Evolutionary conservation across 2,329 filamentous ascomycete genomes (phyloP).

Genomic region (Talaromyces sp.): DNA sequence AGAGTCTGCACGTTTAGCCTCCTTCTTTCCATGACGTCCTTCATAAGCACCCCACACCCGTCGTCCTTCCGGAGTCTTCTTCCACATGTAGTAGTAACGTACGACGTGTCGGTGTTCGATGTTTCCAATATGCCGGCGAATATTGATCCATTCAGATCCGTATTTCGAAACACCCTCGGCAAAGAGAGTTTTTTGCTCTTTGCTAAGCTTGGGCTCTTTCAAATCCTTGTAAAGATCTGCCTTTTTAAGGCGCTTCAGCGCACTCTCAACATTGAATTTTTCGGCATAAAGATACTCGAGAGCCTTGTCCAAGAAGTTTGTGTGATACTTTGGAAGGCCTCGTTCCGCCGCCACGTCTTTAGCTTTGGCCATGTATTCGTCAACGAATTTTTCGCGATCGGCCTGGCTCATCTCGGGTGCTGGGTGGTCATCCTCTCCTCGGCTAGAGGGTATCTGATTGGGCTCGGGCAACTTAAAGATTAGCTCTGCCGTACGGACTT

Average conservation of each 20-base stretch:
- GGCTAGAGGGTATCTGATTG: slow-evolving; percentile 43
- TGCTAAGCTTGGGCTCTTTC: slow-evolving; percentile 76
- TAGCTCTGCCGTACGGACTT: slow-evolving; percentile 69
- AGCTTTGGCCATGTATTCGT: slow-evolving; percentile 72
- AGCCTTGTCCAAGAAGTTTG: slow-evolving; percentile 84
- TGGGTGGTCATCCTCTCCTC: slow-evolving; percentile 43
- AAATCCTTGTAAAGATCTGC: slow-evolving; percentile 67
- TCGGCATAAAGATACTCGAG: slow-evolving; percentile 68
- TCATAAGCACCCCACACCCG: slow-evolving; percentile 88
- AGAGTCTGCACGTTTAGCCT: slow-evolving; percentile 62
- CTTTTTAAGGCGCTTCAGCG: slow-evolving; percentile 66
- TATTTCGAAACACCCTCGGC: slow-evolving; percentile 87
- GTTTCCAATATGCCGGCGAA: slow-evolving; percentile 77
- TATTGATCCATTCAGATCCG: slow-evolving; percentile 80
- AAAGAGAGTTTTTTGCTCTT: slow-evolving; percentile 81
- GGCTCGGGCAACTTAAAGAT: slow-evolving; percentile 72
- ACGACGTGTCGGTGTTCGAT: slow-evolving; percentile 77
- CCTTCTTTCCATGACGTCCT: slow-evolving; percentile 85
- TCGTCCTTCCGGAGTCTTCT: slow-evolving; percentile 81
- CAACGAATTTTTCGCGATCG: slow-evolving; percentile 58
- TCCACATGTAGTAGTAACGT: slow-evolving; percentile 96
- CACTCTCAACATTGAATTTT: slow-evolving; percentile 67
- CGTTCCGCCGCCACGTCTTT: slow-evolving; percentile 63
- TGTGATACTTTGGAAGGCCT: slow-evolving; percentile 70
- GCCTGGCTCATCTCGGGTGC: slow-evolving; percentile 33